Base-by-base conservation (phyloP, 2,329 filamentous ascomycete species). In the Pyrenophora tritici-repentis region DNA sequence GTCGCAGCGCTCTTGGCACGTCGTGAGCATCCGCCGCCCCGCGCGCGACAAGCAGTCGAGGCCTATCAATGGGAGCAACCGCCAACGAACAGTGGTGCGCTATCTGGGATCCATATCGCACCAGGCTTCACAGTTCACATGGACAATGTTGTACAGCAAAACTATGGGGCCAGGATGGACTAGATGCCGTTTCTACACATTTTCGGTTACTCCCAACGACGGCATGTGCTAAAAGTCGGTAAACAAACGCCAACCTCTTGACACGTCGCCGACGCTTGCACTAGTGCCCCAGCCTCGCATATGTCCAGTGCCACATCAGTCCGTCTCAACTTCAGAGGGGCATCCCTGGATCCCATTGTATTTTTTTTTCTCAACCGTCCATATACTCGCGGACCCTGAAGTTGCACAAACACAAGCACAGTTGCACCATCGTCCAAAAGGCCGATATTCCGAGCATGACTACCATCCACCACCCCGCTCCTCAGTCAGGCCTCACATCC, bases 381-480 rank as follows among this genome's bases (percentile, higher is more conserved):
- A 17, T 18, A n/a, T 29, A 29, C 18, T 12, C 32, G 48, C 58
- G 49, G 55, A 63, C 58, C 48, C 46, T 63, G 56, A 61, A 61
- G 31, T 50, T 49, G 41, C 50, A 55, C 44, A 45, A 24, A 24
- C 22, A 24, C 22, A 31, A 54, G 22, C 45, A 44, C 42, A 44
- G 53, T 59, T 47, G 61, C 51, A 63, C 61, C 36, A 48, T 52
- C 60, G 2, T 12, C 44, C 51, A 49, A 31, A 51, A 44, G 48
- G 39, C 48, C 31, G 47, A 44, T 17, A 35, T 46, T 24, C 26
- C 26, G 26, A 29, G 26, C 26, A 71, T 71, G 67, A 66, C 67
- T 44, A 70, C 69, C 20, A 56, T 68, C 39, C 67, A 69, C 53
- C 63, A 68, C 40, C 55, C 67, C 32, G 61, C 65, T 37, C 63